These are phyloP conservation scores for Chytriomyces sp. DNA, from an alignment of 192 early-diverging fungal genomes.

Conservation along the genomic window DNA sequence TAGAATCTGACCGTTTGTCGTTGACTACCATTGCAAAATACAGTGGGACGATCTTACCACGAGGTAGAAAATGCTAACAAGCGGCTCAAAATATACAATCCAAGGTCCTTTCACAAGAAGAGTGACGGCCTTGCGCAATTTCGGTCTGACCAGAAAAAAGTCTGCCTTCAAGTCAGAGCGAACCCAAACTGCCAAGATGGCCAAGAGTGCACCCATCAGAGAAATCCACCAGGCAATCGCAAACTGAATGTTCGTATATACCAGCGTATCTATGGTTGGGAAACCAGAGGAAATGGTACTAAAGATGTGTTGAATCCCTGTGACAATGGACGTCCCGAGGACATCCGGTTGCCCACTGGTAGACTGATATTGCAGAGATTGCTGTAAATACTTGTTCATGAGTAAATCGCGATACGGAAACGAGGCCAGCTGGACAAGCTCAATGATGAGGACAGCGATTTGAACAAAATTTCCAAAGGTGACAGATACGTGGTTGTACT, in stretches of 20 bases:
- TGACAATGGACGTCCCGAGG: conserved; percentile 10
- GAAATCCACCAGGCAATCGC: conserved; percentile 38
- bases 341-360: conserved; percentile 6
- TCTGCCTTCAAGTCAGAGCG: background rate
- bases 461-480: conserved; percentile 68
- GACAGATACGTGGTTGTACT: conserved; percentile 22
- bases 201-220: conserved; percentile 23
- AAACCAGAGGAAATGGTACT: conserved; percentile 24
- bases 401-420: conserved; percentile 76
- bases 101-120: conserved; percentile 15
- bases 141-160: background rate
- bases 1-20: conserved; percentile 6
- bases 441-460: conserved; percentile 67
- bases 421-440: conserved; percentile 78
- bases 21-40: background rate
- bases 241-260: conserved; percentile 30
- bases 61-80: conserved; percentile 34
- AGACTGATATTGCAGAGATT: conserved; percentile 6
- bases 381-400: conserved; percentile 28
- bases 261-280: conserved; percentile 6
- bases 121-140: background rate
- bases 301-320: conserved; percentile 5
- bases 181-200: background rate
- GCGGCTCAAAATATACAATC: conserved; percentile 26
- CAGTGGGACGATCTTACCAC: conserved; percentile 19